Evolutionary conservation across 805 yeast species (phyloP).

Genomic region (Spathaspora hagerdaliae): DNA sequence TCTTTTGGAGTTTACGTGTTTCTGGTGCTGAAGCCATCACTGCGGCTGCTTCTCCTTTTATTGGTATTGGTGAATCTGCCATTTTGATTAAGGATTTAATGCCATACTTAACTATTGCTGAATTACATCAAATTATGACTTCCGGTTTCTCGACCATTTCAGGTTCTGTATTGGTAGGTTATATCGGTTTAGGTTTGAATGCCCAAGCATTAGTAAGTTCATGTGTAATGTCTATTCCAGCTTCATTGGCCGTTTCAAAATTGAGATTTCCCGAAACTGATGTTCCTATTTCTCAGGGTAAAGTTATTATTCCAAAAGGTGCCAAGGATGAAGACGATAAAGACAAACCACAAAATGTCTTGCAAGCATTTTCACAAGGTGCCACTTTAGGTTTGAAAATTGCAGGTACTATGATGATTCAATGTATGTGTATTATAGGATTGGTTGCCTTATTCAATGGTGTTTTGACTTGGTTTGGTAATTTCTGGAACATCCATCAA

Average conservation of each 20-base stretch:
- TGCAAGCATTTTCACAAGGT: conserved; percentile 57
- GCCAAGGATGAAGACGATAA: conserved; percentile 20
- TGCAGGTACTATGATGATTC: conserved; percentile 55
- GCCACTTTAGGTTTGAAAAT: conserved; percentile 55
- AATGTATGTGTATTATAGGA: conserved; percentile 59
- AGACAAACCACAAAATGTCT: conserved; percentile 41
- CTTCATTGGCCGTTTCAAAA: conserved; percentile 57
- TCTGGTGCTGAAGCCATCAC: conserved; percentile 65
- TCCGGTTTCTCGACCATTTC: conserved; percentile 64
- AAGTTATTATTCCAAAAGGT: conserved; percentile 42
- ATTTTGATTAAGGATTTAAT: conserved; percentile 56
- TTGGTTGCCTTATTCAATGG: conserved; percentile 54
- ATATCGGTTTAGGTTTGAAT: conserved; percentile 59
- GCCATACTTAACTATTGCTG: conserved; percentile 57
- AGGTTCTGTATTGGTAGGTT: conserved; percentile 60
- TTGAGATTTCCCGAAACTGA: conserved; percentile 59
- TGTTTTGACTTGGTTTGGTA: conserved; percentile 56
- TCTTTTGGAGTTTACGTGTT: conserved; percentile 56
- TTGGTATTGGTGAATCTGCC: conserved; percentile 65
- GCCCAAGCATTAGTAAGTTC: conserved; percentile 62
- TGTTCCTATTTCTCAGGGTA: conserved; percentile 47
- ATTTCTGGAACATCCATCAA: conserved; percentile 53
- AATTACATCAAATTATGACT: conserved; percentile 58
- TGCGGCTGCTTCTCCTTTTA: conserved; percentile 64
- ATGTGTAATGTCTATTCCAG: conserved; percentile 68